These are phyloP conservation scores for Aspergillus brasiliensis DNA, from an alignment of 2,329 filamentous ascomycete genomes.

Conservation along the genomic window DNA sequence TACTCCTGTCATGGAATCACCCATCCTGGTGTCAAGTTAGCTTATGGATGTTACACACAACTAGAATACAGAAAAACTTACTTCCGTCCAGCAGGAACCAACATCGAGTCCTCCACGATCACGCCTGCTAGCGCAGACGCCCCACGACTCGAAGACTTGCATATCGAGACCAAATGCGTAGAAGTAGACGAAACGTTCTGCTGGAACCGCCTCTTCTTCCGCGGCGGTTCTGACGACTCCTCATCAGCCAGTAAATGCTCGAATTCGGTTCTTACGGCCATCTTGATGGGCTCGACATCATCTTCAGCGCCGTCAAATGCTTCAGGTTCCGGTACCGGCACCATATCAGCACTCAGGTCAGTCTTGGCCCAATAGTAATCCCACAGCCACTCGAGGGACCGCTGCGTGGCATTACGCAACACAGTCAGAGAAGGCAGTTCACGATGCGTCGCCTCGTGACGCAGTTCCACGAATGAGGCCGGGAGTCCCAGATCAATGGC, in stretches of 20 bases:
- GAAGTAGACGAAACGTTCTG: constrained; percentile 24
- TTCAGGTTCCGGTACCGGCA: background rate
- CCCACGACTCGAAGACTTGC: constrained; percentile 24
- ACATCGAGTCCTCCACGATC: constrained; percentile 29
- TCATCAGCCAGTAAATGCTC: constrained; percentile 16
- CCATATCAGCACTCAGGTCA: constrained; percentile 3
- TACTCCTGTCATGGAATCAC: constrained; percentile 28
- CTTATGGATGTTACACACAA: background rate
- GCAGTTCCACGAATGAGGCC: constrained; percentile 80
- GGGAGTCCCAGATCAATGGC: constrained; percentile 46
- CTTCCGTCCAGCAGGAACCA: constrained; percentile 32
- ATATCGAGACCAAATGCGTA: constrained; percentile 31
- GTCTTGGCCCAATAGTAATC: constrained; percentile 75
- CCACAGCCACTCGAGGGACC: constrained; percentile 84
- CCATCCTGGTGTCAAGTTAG: constrained; percentile 22
- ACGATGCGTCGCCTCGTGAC: constrained; percentile 89
- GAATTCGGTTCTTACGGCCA: constrained; percentile 22
- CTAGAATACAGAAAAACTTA: constrained; percentile 22
- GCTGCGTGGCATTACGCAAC: constrained; percentile 67
- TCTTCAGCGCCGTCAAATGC: constrained; percentile 8
- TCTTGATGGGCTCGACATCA: constrained; percentile 20
- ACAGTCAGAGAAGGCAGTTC: constrained; percentile 76
- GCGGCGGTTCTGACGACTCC: constrained; percentile 19
- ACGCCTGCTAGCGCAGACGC: constrained; percentile 24
- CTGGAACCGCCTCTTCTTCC: constrained; percentile 35